These are phyloP conservation scores for Pelargonium citronellum DNA, from an alignment of 441 rosid species.

Conservation along the genomic window DNA sequence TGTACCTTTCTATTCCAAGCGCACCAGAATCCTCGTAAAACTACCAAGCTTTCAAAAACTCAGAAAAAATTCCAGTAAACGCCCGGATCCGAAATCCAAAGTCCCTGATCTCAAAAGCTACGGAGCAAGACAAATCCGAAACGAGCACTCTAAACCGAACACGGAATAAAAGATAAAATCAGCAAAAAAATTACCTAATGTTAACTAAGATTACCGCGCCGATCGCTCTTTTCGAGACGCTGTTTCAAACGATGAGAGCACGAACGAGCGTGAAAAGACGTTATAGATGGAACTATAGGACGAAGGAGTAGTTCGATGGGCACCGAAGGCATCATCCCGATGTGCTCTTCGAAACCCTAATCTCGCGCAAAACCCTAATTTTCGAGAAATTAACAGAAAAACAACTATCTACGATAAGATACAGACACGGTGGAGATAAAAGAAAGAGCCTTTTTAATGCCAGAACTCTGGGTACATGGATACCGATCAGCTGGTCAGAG, in stretches of 20 bases:
- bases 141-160: not conserved
- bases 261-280: slow-evolving; percentile 45
- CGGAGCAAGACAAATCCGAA: not conserved
- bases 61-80: not conserved
- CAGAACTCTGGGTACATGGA: not conserved
- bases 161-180: not conserved
- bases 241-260: slow-evolving; percentile 75
- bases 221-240: slow-evolving; percentile 64
- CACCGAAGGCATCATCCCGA: slow-evolving; percentile 66
- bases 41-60: not conserved
- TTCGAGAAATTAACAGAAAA: slow-evolving; percentile 12
- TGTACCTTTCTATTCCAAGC: not conserved
- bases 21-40: not conserved
- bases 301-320: slow-evolving; percentile 34
- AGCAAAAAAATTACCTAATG: slow-evolving; percentile 21
- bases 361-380: slow-evolving; percentile 23
- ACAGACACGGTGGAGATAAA: not conserved
- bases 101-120: not conserved
- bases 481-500: not conserved
- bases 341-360: slow-evolving; percentile 64
- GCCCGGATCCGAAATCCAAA: not conserved
- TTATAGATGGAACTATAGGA: slow-evolving; percentile 46
- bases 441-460: not conserved
- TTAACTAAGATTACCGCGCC: slow-evolving; percentile 94
- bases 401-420: not conserved